Base-by-base conservation (phyloP, 331 rosid genomes). In the Malus hybrid region DNA sequence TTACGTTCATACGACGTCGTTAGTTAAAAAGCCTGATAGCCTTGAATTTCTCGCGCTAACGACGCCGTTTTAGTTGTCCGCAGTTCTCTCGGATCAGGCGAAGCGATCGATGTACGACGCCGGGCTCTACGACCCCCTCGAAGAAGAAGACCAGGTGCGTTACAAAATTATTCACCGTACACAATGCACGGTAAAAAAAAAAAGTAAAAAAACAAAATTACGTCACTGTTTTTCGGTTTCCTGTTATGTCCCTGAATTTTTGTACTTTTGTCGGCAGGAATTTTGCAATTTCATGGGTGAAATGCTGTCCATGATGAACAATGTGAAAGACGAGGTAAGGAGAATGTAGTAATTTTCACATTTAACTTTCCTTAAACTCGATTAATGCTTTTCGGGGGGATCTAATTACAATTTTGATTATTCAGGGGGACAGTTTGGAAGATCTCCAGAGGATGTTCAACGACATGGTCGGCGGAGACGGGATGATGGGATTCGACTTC, bases 301-400 rank as follows among this genome's bases (percentile, higher is more conserved):
- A 82, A 95, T 95, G 97, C 73, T 92, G n/a, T 78, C 97, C 19
- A 85, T 92, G 96, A 95, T 95, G 99, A 88, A 89, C 85, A 90
- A 83, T 44, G 97, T 87, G 14, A 90, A 92, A 74, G 89, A 83
- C 56, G 93, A 92, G 97, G 99, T 94, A 77, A 13, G 22, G 29
- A 11, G 0, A 14, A 52, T 10, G 46, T 10, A 5, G 42, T 16
- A 3, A 29, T 42, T 6, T 27, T 10, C 0, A 1, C 27, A 48
- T 48, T 48, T 1, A 2, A 28, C 31, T 10, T 48, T 52, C 11
- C 10, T 2, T 9, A 28, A 0, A 22, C 33, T 15, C 4, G 29
- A 8, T 36, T 39, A 39, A 39, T 10, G 46, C 0, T 39, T 39
- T 39, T 39, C 13, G 46, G 39, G 46, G 46, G 46, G 46, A 1